Conservation (phyloP, 352 stramenopile species). For the Globisporangium nagaii region DNA sequence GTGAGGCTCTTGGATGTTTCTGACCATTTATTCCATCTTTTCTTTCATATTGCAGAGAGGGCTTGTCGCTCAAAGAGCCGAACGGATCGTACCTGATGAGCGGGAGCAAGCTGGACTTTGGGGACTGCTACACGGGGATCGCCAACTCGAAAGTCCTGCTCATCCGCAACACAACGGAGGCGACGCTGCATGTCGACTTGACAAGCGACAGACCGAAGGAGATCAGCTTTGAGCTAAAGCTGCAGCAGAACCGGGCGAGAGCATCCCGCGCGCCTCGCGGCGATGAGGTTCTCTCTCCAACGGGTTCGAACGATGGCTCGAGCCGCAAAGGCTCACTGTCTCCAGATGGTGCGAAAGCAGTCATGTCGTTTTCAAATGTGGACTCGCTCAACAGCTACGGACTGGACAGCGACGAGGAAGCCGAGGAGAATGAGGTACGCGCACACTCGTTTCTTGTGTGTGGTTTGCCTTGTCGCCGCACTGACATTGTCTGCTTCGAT, state of each 20-base stretch:
- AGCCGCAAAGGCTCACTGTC: slow-evolving; percentile 67
- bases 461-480: background rate
- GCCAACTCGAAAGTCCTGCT: slow-evolving; percentile 77
- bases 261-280: slow-evolving; percentile 44
- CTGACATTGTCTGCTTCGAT: background rate
- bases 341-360: slow-evolving; percentile 46
- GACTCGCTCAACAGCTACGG: slow-evolving; percentile 43
- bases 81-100: slow-evolving; percentile 83
- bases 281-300: slow-evolving; percentile 67
- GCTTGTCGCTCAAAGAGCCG: slow-evolving; percentile 81
- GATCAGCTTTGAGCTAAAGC: slow-evolving; percentile 85
- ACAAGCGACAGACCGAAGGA: slow-evolving; percentile 85
- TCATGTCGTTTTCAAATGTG: slow-evolving; percentile 46
- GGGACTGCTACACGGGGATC: slow-evolving; percentile 83
- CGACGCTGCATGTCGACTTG: slow-evolving; percentile 77
- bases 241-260: slow-evolving; percentile 66
- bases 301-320: slow-evolving; percentile 65
- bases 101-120: slow-evolving; percentile 85
- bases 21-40: too few species aligned
- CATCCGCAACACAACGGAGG: slow-evolving; percentile 83
- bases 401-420: slow-evolving; percentile 80
- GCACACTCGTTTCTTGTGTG: background rate
- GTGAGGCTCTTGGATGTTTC: too few species aligned
- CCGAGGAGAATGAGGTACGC: slow-evolving; percentile 77
- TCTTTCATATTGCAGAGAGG: slow-evolving; percentile 42